Evolutionary conservation across 1,284 basidiomycete genomes (phyloP), one percentile per base, ranked within the genome.

Genomic region (Microstroma glucosiphilum): DNA sequence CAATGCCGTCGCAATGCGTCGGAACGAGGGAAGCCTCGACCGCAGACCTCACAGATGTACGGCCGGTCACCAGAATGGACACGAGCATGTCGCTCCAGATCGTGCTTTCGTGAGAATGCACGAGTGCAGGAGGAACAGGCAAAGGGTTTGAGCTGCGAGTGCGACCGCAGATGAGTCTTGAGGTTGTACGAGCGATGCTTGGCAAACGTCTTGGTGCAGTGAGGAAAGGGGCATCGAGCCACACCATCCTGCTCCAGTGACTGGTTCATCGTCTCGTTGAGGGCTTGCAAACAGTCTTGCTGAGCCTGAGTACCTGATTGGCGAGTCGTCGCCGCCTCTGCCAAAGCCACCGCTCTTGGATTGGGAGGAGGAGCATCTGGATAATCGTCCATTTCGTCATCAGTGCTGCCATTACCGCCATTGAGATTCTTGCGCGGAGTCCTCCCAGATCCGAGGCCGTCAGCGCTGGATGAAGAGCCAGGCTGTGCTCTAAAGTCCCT

Each of bases 51-150:
- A 63, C 77, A 79, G 1, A 78, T 64, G 58, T 79, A 79, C 17
- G 77, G 77, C 61, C 75, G 75, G 62, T 79, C 77, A 43, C 77
- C 77, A 17, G 74, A 75, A 46, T 77, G 76, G 1, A 77, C 75
- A 9, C 76, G 69, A 19, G 75, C 71, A 60, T 78, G 76, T 23
- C 76, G 61, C 64, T 77, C 76, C 42, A 78, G 62, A 59, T 78
- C 76, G 63, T 78, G 76, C 60, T 76, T 78, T 30, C 76, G 67
- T 42, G 69, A 69, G 56, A 78, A 78, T 11, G 76, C 72, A 13
- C 74, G 65, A 11, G 75, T 70, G 54, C 76, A 78, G 46, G 70
- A 68, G n/a, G 66, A 40, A 62, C 76, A 78, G 12, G 69, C 66
- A 60, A 77, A 78, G 9, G 76, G 74, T 57, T 75, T 72, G 58